phyloP scores from a whole-genome alignment of 1,284 basidiomycete species.

The Rhizoctonia solani region DNA sequence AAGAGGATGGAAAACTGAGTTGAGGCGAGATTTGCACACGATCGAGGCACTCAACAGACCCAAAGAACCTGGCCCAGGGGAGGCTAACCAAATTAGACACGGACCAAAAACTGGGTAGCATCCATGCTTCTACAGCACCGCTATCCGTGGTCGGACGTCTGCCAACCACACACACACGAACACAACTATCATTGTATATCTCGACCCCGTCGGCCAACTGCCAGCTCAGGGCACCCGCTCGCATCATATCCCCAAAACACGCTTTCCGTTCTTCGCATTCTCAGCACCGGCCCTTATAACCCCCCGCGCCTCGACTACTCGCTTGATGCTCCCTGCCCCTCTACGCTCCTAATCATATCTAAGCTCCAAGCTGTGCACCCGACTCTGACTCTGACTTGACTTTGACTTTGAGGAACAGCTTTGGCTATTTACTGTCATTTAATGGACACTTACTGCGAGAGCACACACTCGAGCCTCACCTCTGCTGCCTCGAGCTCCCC shows the following conservation, averaged over 20 bases:
- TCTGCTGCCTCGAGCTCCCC: constrained; percentile 5
- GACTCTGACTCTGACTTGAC: too few relatives aligned
- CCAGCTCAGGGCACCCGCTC: constrained; percentile 27
- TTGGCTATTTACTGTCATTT: too few relatives aligned
- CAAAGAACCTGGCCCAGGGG: constrained; percentile 17
- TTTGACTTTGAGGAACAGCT: too few relatives aligned
- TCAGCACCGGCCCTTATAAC: constrained; percentile 12
- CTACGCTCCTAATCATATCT: neutral
- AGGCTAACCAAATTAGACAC: constrained; percentile 28
- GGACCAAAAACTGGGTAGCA: neutral
- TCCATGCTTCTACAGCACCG: constrained; percentile 32
- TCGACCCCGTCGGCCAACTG: constrained; percentile 20
- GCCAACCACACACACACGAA: neutral
- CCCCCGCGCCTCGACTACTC: neutral
- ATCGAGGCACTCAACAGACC: constrained; percentile 35
- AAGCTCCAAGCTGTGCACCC: too few relatives aligned
- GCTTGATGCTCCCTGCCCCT: constrained; percentile 5
- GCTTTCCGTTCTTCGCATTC: constrained; percentile 9
- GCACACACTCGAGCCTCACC: constrained; percentile 7
- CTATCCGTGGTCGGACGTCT: constrained; percentile 4
- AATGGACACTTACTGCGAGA: neutral
- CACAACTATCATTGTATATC: constrained; percentile 25
- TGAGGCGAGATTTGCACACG: constrained; percentile 35
- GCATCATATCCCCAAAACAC: constrained; percentile 31
- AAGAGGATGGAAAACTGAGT: constrained; percentile 28